A percentile compares a stretch with the other conserved stretches of the same genome.
Conservation (phyloP, 2,329 filamentous ascomycete genomes). For the Botrytis porri region DNA sequence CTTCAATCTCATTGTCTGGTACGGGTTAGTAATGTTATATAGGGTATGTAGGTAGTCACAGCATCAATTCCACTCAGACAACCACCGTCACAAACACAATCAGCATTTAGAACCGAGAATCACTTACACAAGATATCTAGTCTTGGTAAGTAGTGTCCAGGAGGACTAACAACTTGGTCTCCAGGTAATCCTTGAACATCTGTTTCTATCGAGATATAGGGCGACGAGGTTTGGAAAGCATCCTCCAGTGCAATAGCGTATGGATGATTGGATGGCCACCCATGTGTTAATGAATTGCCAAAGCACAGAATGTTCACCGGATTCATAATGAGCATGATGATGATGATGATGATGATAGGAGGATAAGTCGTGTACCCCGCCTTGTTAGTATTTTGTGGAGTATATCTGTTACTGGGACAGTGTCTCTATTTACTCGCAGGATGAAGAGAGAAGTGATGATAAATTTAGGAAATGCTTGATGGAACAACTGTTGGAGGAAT, state of each 20-base stretch:
- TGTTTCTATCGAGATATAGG: slow-evolving; percentile 42
- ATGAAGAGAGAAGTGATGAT: background rate
- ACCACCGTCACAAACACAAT: background rate
- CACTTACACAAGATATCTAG: slow-evolving; percentile 40
- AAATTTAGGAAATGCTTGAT: background rate
- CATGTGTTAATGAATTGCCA: slow-evolving; percentile 50
- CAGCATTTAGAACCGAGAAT: background rate
- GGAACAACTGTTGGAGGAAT: background rate
- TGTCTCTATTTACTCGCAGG: slow-evolving; percentile 7
- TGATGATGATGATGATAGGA: slow-evolving; percentile 24
- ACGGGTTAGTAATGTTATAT: background rate
- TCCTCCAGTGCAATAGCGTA: slow-evolving; percentile 51
- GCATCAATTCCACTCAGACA: background rate
- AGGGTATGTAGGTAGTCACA: background rate
- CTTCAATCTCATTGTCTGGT: slow-evolving; percentile 24
- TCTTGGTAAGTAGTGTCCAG: slow-evolving; percentile 33
- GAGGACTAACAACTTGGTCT: slow-evolving; percentile 45
- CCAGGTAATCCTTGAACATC: slow-evolving; percentile 51
- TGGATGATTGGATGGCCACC: slow-evolving; percentile 50
- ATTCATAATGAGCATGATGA: slow-evolving; percentile 27
- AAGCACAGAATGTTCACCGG: slow-evolving; percentile 35
- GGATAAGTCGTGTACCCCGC: background rate
- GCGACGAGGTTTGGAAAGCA: slow-evolving; percentile 48
- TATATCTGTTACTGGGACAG: background rate
- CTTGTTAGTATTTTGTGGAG: background rate